These are phyloP conservation scores for Hypoxylon sp. DNA, from an alignment of 2,329 filamentous ascomycete species.

Conservation along the genomic window DNA sequence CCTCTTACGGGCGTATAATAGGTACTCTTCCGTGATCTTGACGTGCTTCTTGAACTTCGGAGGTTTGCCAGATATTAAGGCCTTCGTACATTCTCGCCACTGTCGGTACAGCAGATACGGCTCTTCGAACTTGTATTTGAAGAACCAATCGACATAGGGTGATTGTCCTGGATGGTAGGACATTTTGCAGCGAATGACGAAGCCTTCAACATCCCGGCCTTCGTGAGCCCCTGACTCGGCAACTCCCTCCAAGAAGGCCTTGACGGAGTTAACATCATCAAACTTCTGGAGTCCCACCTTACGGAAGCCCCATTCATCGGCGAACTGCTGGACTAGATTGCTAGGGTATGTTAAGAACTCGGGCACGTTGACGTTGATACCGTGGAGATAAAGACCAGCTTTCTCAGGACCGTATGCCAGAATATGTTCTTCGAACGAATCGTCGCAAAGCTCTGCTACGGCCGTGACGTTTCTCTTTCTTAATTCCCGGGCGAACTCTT, in stretches of 20 bases:
- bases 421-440: constrained; percentile 96
- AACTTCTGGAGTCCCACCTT: constrained; percentile 87
- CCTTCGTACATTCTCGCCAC: constrained; percentile 97
- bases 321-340: constrained; percentile 87
- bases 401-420: constrained; percentile 86
- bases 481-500: constrained; percentile 83
- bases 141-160: constrained; percentile 94
- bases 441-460: constrained; percentile 96
- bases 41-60: constrained; percentile 89
- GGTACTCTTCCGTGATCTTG: constrained; percentile 91
- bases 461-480: constrained; percentile 89
- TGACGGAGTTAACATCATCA: constrained; percentile 80
- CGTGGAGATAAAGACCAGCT: constrained; percentile 94
- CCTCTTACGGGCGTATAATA: constrained; percentile 82
- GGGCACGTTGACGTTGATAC: constrained; percentile 95
- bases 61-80: constrained; percentile 80
- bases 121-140: constrained; percentile 99
- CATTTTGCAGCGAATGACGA: constrained; percentile 91
- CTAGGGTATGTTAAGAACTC: constrained; percentile 91
- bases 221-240: constrained; percentile 92
- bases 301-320: constrained; percentile 92
- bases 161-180: constrained; percentile 63
- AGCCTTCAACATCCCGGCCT: constrained; percentile 94
- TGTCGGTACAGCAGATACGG: constrained; percentile 99
- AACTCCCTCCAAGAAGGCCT: constrained; percentile 84